These are phyloP conservation scores for Hericium erinaceus DNA, from an alignment of 768 basidiomycete genomes.

Conservation along the genomic window DNA sequence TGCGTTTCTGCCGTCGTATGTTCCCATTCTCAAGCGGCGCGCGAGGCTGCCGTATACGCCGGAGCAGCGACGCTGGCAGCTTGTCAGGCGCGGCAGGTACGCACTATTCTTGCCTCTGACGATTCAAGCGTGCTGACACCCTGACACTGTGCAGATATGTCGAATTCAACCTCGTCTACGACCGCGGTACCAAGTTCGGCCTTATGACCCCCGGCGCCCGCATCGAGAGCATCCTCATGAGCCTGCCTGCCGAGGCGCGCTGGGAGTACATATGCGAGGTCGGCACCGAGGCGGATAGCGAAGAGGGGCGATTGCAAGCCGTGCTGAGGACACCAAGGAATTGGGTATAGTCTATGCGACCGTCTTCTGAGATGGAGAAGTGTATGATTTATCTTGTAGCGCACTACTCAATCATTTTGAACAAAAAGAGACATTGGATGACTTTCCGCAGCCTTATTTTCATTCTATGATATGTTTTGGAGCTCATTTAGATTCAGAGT, in stretches of 20 bases:
- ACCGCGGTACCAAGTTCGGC: conserved; percentile 62
- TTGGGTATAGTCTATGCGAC: conserved; percentile 26
- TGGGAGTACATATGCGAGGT: conserved; percentile 63
- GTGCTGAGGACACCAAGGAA: conserved; percentile 39
- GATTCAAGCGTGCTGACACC: background rate
- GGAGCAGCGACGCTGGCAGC: conserved; percentile 82
- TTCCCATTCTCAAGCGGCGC: conserved; percentile 71
- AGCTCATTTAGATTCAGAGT: no score
- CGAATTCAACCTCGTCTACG: conserved; percentile 74
- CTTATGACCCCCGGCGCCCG: conserved; percentile 49
- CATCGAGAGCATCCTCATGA: conserved; percentile 59
- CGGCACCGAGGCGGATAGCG: conserved; percentile 35
- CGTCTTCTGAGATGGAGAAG: no score
- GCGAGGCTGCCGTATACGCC: conserved; percentile 48
- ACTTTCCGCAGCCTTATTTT: no score
- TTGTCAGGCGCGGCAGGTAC: conserved; percentile 69
- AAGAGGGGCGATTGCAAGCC: conserved; percentile 42
- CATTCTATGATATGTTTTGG: no score
- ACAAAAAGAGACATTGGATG: no score
- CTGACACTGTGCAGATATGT: conserved; percentile 58
- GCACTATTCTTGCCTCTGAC: background rate
- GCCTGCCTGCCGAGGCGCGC: conserved; percentile 52
- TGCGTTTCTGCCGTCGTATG: conserved; percentile 82
- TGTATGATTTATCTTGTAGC: no score
- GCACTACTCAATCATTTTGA: no score